Conservation (phyloP, 2,329 filamentous ascomycete species). For the Xylariales sp. region DNA sequence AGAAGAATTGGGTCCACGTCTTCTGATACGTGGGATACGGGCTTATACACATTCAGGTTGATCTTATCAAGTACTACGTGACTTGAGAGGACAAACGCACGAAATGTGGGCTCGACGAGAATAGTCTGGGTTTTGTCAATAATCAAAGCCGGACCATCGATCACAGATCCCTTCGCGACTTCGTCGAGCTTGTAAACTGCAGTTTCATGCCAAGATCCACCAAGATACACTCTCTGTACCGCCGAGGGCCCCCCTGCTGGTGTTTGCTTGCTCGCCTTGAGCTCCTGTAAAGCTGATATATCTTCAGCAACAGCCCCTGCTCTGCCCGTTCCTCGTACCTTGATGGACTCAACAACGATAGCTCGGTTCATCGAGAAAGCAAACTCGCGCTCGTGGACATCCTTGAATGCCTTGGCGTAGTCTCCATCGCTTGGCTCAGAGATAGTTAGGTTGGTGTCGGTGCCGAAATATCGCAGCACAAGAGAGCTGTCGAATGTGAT, state of each 20-base stretch:
- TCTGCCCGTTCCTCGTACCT: constrained; percentile 25
- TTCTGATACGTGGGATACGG: constrained; percentile 17
- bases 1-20: constrained; percentile 66
- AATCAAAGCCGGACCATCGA: constrained; percentile 43
- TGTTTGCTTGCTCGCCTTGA: constrained; percentile 5
- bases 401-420: constrained; percentile 30
- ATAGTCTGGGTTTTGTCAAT: constrained; percentile 73
- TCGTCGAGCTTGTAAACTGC: constrained; percentile 21
- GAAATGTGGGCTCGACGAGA: constrained; percentile 50
- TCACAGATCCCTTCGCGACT: constrained; percentile 13
- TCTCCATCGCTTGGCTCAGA: constrained; percentile 28
- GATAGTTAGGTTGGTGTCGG: constrained; percentile 44
- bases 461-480: constrained; percentile 45
- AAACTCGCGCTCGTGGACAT: constrained; percentile 34
- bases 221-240: constrained; percentile 6
- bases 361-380: constrained; percentile 31
- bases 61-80: constrained; percentile 35
- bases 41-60: constrained; percentile 32
- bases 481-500: constrained; percentile 28
- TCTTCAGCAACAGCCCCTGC: constrained; percentile 10
- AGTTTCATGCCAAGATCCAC: constrained; percentile 18
- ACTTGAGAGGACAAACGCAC: constrained; percentile 24
- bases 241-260: constrained; percentile 3
- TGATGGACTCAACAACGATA: constrained; percentile 34
- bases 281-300: constrained; percentile 11